Conservation (phyloP, 2,329 filamentous ascomycete species). For the Fusarium pseudoanthophilum region DNA sequence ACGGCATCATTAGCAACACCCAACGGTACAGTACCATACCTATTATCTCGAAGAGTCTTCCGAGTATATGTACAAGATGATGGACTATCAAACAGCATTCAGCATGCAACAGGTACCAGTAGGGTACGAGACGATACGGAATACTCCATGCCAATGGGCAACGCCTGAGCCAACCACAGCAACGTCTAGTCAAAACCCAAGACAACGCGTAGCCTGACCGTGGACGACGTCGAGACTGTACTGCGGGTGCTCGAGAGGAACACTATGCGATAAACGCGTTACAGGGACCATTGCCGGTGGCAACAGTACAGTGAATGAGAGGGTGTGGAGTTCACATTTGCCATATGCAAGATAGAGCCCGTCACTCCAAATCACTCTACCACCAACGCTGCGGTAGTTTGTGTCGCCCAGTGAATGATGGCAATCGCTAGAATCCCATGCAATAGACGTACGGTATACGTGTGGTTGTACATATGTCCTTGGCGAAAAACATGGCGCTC, state of each 20-base stretch:
- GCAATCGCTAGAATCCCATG: slow-evolving; percentile 40
- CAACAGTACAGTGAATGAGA: neutral
- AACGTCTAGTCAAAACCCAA: neutral
- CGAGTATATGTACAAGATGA: neutral
- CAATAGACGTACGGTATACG: neutral
- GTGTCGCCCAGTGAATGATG: slow-evolving; percentile 31
- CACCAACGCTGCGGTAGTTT: neutral
- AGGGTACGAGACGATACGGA: neutral
- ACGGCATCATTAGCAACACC: slow-evolving; percentile 39
- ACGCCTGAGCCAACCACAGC: slow-evolving; percentile 4
- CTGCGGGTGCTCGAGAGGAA: neutral
- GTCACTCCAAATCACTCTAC: slow-evolving; percentile 1
- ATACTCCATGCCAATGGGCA: neutral
- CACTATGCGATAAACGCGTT: neutral
- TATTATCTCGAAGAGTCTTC: neutral
- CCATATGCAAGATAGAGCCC: slow-evolving; percentile 3
- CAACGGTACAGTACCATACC: neutral
- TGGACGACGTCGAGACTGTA: neutral
- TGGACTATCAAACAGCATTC: neutral
- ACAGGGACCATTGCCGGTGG: neutral
- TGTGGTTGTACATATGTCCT: neutral
- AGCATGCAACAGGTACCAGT: neutral
- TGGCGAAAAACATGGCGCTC: slow-evolving; percentile 22
- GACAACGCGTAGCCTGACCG: neutral
- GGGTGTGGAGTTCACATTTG: slow-evolving; percentile 10